These are phyloP conservation scores for Magnusiomyces suaveolens DNA, from an alignment of 1,139 yeast species.

Conservation along the genomic window DNA sequence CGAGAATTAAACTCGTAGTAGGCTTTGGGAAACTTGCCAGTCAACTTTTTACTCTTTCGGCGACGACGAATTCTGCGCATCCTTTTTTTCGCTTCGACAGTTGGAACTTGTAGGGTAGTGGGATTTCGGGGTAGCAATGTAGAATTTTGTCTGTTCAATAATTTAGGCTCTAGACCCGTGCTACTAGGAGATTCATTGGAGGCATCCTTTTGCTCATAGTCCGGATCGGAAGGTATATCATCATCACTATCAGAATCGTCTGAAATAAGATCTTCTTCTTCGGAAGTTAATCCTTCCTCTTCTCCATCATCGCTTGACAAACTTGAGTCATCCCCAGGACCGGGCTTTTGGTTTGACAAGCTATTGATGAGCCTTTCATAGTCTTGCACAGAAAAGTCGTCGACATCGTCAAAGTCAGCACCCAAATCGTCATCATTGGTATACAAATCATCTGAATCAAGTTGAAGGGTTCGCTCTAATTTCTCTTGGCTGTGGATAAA, in stretches of 20 bases:
- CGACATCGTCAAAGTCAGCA: neutral
- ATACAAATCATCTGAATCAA: neutral
- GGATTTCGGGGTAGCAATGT: constrained; percentile 8
- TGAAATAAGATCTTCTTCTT: neutral
- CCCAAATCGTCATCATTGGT: neutral
- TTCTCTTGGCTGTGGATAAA: neutral
- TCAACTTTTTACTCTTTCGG: neutral
- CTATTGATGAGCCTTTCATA: neutral
- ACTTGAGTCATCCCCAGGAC: neutral
- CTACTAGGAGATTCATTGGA: neutral
- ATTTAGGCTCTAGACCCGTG: neutral
- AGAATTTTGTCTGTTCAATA: neutral
- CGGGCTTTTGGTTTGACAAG: neutral
- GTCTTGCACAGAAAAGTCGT: neutral
- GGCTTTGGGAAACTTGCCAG: constrained; percentile 7
- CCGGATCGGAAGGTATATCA: no score
- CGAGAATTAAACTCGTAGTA: constrained; percentile 32
- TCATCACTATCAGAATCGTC: neutral
- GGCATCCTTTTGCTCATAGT: no score
- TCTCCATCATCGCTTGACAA: neutral
- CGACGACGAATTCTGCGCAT: neutral
- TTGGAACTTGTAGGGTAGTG: constrained; percentile 10
- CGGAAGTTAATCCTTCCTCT: neutral
- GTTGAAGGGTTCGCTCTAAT: neutral
- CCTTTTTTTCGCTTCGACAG: constrained; percentile 2